Percentiles rank a stretch among this genome's conserved stretches.
These are phyloP conservation scores for Colletotrichum eremochloae DNA, from an alignment of 2,329 filamentous ascomycete genomes.

Conservation along the genomic window DNA sequence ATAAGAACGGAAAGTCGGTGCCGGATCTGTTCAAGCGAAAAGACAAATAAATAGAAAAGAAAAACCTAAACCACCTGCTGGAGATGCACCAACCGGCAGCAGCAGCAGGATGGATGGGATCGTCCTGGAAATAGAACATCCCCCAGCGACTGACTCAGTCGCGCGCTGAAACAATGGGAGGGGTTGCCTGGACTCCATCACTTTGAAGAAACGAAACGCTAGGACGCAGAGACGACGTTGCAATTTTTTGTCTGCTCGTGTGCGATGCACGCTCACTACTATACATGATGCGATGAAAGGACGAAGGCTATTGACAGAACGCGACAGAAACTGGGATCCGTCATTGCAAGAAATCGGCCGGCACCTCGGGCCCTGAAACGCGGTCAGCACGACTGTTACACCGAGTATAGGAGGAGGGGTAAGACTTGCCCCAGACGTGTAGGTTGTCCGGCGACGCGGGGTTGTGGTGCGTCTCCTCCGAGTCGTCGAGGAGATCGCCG, in stretches of 20 bases:
- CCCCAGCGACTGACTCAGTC: no score
- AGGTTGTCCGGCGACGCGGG: conserved; percentile 57
- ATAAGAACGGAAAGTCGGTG: no score
- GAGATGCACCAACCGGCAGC: no score
- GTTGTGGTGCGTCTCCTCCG: conserved; percentile 60
- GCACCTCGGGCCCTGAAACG: conserved; percentile 41
- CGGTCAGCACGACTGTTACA: conserved; percentile 19
- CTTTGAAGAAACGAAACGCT: not conserved
- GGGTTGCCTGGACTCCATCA: no score
- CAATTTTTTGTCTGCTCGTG: not conserved
- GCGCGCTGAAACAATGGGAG: no score
- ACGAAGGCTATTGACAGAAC: no score
- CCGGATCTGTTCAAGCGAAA: no score
- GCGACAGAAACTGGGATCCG: not conserved
- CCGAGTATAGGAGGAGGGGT: not conserved
- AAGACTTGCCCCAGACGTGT: conserved; percentile 59
- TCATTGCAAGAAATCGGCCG: conserved; percentile 40
- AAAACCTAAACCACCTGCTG: no score
- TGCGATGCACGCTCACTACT: not conserved
- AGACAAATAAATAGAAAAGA: no score
- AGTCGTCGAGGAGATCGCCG: conserved; percentile 73
- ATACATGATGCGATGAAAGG: conserved; percentile 1
- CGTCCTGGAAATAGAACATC: no score
- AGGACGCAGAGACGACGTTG: no score
- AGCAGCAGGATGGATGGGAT: no score